Conservation (phyloP, 2,329 filamentous ascomycete genomes). For the Aspergillus fumigatiaffinis region DNA sequence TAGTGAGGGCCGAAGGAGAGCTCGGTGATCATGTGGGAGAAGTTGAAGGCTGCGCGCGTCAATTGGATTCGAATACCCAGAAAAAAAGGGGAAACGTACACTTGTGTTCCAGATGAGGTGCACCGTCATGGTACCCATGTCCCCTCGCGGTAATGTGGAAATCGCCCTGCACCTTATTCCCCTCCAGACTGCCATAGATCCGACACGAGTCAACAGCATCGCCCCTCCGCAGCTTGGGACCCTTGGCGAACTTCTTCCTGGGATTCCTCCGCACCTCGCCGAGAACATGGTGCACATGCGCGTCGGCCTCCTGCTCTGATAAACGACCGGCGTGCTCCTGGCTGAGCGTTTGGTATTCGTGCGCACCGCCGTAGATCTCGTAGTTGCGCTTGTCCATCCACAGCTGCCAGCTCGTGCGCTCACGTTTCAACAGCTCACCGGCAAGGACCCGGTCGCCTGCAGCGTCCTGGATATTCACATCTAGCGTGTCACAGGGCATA, state of each 20-base stretch:
- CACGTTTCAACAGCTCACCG: slow-evolving; percentile 66
- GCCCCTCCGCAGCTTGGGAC: slow-evolving; percentile 59
- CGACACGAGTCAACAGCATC: slow-evolving; percentile 71
- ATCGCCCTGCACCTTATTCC: slow-evolving; percentile 96
- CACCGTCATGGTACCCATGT: slow-evolving; percentile 85
- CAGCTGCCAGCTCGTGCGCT: slow-evolving; percentile 74
- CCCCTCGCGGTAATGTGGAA: slow-evolving; percentile 96
- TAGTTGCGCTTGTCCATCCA: slow-evolving; percentile 70
- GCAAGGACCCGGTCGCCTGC: slow-evolving; percentile 88
- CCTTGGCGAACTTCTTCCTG: slow-evolving; percentile 64
- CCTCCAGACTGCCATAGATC: slow-evolving; percentile 81
- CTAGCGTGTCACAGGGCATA: slow-evolving; percentile 85
- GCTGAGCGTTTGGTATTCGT: slow-evolving; percentile 51
- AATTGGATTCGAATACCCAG: neutral
- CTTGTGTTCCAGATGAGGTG: slow-evolving; percentile 74
- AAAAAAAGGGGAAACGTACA: slow-evolving; percentile 50
- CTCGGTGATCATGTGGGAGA: slow-evolving; percentile 93
- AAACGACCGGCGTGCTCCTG: slow-evolving; percentile 59
- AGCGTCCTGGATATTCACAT: slow-evolving; percentile 96
- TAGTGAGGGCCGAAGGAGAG: slow-evolving; percentile 97
- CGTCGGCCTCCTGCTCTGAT: slow-evolving; percentile 58
- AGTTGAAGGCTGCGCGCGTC: slow-evolving; percentile 73
- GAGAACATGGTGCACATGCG: slow-evolving; percentile 89
- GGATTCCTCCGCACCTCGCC: slow-evolving; percentile 66
- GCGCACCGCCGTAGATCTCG: slow-evolving; percentile 55